These are phyloP conservation scores for Tricholoma sp. DNA, from an alignment of 768 basidiomycete species.

Conservation along the genomic window DNA sequence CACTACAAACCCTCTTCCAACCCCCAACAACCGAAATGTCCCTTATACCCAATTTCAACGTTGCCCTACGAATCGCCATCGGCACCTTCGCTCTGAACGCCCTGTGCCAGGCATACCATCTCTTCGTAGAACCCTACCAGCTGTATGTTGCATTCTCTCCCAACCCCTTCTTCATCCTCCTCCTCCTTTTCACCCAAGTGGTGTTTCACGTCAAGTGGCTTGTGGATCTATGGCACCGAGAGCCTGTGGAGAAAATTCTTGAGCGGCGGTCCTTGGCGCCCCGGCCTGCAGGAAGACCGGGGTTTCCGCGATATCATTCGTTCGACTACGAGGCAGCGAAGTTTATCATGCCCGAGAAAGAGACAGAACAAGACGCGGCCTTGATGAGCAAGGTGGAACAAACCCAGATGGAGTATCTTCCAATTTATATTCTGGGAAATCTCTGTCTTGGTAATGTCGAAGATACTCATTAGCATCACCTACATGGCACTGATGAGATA, in stretches of 20 bases:
- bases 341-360: neutral
- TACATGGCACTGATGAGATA: neutral
- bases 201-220: neutral
- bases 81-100: neutral
- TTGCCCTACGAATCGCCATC: neutral
- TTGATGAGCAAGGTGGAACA: neutral
- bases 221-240: neutral
- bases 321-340: neutral
- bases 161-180: neutral
- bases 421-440: neutral
- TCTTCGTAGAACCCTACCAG: neutral
- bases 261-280: neutral
- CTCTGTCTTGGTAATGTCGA: neutral
- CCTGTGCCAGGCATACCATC: neutral
- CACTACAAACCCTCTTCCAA: too few relatives aligned
- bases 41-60: neutral
- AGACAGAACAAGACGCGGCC: neutral
- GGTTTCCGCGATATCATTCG: neutral
- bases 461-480: neutral
- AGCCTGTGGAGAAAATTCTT: neutral
- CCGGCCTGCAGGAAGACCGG: neutral
- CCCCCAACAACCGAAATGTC: neutral
- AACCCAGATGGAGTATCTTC: neutral
- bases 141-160: neutral
- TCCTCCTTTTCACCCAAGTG: neutral